A percentile compares a stretch with the other conserved stretches of the same genome.
phyloP scores from a whole-genome alignment of 768 basidiomycete genomes.

The Suillus plorans region DNA sequence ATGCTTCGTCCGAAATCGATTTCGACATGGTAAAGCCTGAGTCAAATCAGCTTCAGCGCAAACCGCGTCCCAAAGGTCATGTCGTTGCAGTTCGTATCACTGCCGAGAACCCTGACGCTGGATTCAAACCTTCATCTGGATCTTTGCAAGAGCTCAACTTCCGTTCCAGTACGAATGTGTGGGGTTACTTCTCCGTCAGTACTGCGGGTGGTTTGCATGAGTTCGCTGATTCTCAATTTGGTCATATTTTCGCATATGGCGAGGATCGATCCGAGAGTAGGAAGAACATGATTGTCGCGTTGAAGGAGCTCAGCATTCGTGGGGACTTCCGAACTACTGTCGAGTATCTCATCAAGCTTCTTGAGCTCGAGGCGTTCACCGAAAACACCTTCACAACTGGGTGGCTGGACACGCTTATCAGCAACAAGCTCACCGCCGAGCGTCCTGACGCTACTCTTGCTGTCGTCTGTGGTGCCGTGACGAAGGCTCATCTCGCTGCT shows the following conservation, averaged over 20 bases:
- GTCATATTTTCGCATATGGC: constrained; percentile 98
- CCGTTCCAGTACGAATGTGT: constrained; percentile 98
- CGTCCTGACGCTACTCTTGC: constrained; percentile 91
- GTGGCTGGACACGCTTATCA: constrained; percentile 97
- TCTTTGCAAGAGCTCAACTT: constrained; percentile 98
- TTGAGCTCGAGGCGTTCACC: constrained; percentile 94
- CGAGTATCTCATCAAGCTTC: constrained; percentile 97
- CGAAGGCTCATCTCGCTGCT: constrained; percentile 89
- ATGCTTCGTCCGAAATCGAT: constrained; percentile 89
- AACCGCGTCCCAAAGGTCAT: constrained; percentile 95
- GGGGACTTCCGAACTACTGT: constrained; percentile 99
- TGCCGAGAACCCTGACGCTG: constrained; percentile 98
- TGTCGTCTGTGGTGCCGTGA: constrained; percentile 93
- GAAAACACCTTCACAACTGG: constrained; percentile 98
- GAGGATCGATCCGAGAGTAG: constrained; percentile 92
- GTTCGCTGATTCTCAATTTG: constrained; percentile 98
- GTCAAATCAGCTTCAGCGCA: constrained; percentile 85
- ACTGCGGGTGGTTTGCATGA: constrained; percentile 97
- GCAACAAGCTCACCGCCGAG: constrained; percentile 95
- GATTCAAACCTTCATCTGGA: constrained; percentile 98
- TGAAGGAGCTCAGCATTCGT: constrained; percentile 97
- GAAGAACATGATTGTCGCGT: constrained; percentile 99
- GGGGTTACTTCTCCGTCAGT: constrained; percentile 99
- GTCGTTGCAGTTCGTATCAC: constrained; percentile 99
- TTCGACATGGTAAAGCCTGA: constrained; percentile 94